Conservation (phyloP, 371 early-diverging fungal species). For the Thermomucor indicae-seudaticae region DNA sequence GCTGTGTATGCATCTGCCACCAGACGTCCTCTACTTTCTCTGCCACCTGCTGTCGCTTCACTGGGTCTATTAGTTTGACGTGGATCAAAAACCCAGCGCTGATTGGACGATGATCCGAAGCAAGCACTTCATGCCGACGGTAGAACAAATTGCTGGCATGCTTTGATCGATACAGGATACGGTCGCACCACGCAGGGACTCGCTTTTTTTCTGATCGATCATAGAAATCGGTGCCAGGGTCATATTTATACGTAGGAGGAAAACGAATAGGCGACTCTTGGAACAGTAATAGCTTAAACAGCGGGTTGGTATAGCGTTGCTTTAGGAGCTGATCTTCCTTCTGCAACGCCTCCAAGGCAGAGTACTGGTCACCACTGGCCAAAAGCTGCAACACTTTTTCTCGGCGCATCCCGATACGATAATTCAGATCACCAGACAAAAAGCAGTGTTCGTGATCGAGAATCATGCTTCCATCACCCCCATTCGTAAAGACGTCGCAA, state of each 20-base stretch:
- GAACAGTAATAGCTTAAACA: slow-evolving; percentile 62
- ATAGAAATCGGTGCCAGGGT: slow-evolving; percentile 62
- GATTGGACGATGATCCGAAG: slow-evolving; percentile 84
- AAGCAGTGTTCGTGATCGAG: slow-evolving; percentile 79
- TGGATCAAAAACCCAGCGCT: slow-evolving; percentile 54
- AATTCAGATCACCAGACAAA: slow-evolving; percentile 80
- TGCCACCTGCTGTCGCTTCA: not conserved
- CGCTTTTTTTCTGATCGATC: slow-evolving; percentile 82
- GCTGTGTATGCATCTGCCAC: not conserved
- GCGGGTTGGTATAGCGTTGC: slow-evolving; percentile 51
- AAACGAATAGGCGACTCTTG: slow-evolving; percentile 64
- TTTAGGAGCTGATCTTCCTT: slow-evolving; percentile 67
- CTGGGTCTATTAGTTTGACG: slow-evolving; percentile 51
- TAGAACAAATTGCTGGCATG: slow-evolving; percentile 39
- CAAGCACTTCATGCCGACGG: slow-evolving; percentile 55
- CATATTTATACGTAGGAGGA: slow-evolving; percentile 88
- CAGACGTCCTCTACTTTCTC: slow-evolving; percentile 4
- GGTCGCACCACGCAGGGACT: slow-evolving; percentile 86
- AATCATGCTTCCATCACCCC: slow-evolving; percentile 60
- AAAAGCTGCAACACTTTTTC: slow-evolving; percentile 53
- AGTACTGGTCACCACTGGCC: slow-evolving; percentile 15
- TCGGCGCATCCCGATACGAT: slow-evolving; percentile 60
- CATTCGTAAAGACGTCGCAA: slow-evolving; percentile 1
- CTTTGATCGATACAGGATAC: slow-evolving; percentile 55
- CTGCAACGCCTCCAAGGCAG: slow-evolving; percentile 28